phyloP scores from a whole-genome alignment of 345 rosid species.

The Sisymbrium altissimum region DNA sequence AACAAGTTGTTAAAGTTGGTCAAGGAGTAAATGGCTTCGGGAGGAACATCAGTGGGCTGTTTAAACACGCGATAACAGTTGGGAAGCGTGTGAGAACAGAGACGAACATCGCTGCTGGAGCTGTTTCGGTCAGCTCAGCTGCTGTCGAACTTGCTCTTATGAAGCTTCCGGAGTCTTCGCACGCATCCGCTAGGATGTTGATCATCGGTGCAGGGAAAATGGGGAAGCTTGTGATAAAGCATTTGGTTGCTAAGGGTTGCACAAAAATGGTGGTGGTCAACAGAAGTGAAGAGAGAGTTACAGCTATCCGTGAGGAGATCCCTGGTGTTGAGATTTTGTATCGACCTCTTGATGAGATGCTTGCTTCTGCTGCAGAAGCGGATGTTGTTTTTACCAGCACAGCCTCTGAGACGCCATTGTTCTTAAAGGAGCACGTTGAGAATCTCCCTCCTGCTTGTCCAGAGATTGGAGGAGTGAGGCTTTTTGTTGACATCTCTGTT shows the following conservation, averaged over 20 bases:
- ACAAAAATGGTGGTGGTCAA: slow-evolving; percentile 56
- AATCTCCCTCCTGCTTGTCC: slow-evolving; percentile 51
- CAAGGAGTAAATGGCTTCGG: slow-evolving; percentile 78
- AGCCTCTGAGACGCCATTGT: slow-evolving; percentile 74
- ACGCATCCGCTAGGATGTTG: slow-evolving; percentile 52
- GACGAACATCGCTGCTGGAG: slow-evolving; percentile 75
- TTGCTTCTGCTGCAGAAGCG: slow-evolving; percentile 69
- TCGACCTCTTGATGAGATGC: slow-evolving; percentile 67
- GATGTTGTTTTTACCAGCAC: slow-evolving; percentile 95
- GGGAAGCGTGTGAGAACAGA: slow-evolving; percentile 76
- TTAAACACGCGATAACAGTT: slow-evolving; percentile 69
- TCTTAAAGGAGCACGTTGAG: slow-evolving; percentile 62
- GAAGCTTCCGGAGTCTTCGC: slow-evolving; percentile 58
- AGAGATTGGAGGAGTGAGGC: slow-evolving; percentile 63
- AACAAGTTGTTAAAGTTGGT: slow-evolving; percentile 70
- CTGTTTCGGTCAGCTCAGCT: slow-evolving; percentile 76
- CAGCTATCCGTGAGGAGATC: slow-evolving; percentile 74
- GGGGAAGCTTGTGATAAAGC: slow-evolving; percentile 86
- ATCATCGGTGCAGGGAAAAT: slow-evolving; percentile 75
- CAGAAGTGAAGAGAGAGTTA: slow-evolving; percentile 75
- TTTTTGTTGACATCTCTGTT: slow-evolving; percentile 84
- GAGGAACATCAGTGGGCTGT: slow-evolving; percentile 63
- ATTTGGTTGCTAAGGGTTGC: slow-evolving; percentile 74
- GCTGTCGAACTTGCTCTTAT: slow-evolving; percentile 71
- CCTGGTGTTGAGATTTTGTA: slow-evolving; percentile 62